phyloP scores from a whole-genome alignment of 352 stramenopile species.

The Phytophthora cactorum region DNA sequence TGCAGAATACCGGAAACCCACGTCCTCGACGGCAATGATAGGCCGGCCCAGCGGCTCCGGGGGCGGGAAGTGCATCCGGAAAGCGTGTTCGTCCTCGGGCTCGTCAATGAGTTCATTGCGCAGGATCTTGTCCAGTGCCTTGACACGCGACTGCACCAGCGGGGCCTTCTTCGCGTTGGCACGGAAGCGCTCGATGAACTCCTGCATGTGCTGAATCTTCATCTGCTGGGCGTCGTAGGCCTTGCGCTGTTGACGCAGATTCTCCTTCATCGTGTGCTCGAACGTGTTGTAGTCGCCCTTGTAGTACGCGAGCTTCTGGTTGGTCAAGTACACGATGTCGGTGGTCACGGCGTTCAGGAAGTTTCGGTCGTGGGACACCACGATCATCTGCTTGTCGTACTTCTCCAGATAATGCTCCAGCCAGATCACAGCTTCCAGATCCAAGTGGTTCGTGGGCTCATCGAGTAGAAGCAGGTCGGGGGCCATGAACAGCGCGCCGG shows the following conservation, averaged over 20 bases:
- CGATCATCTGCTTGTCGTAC: conserved; percentile 94
- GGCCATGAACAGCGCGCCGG: conserved; percentile 95
- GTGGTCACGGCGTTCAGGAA: conserved; percentile 98
- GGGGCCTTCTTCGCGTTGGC: conserved; percentile 96
- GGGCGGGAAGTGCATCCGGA: conserved; percentile 95
- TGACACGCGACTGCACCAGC: conserved; percentile 97
- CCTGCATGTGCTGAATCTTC: conserved; percentile 96
- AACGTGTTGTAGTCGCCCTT: conserved; percentile 98
- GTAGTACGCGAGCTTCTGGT: conserved; percentile 93
- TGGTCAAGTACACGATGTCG: conserved; percentile 94
- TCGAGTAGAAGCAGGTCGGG: conserved; percentile 96
- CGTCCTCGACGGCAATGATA: conserved; percentile 94
- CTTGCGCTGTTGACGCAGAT: conserved; percentile 93
- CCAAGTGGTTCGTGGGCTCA: conserved; percentile 94
- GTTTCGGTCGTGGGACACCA: conserved; percentile 96
- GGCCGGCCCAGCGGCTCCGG: conserved; percentile 94
- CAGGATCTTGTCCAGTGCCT: conserved; percentile 90
- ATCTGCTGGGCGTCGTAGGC: conserved; percentile 88
- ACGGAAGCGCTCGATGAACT: conserved; percentile 97
- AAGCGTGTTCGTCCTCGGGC: conserved; percentile 93
- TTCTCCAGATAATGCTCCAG: conserved; percentile 92
- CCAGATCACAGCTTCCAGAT: conserved; percentile 93
- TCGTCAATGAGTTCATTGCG: conserved; percentile 92
- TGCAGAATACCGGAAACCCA: conserved; percentile 78
- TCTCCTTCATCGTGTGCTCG: conserved; percentile 93